Evolutionary conservation across 441 rosid genomes (phyloP), one percentile per base, ranked within the genome.

Genomic region (Jatropha podagrica): DNA sequence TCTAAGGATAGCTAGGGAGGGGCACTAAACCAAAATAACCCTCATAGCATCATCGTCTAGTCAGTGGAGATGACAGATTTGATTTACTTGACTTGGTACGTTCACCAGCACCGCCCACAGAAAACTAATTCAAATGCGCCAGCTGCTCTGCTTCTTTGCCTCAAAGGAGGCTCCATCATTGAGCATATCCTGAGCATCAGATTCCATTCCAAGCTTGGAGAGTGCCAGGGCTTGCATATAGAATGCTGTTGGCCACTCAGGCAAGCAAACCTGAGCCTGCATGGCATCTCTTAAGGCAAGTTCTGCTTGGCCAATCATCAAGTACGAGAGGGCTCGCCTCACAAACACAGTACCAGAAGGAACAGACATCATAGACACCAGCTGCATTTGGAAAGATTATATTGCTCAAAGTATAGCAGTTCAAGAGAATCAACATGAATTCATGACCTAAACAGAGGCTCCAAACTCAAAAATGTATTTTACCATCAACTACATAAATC

Each of bases 171-270:
- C 98, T 15, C 99, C 99, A 17, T 95, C 99, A 20, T 87, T 90
- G 38, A 93, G 96, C 99, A 95, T 95, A 85, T 93, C 98, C 67
- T 93, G 94, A n/a, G 98, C 99, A 75, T 95, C 99, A 0, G 91
- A 89, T 81, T 95, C 97, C 98, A 95, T 95, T 82, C 95, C 98
- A 3, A 93, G 97, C 89, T 92, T 95, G 2, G 94, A 90, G 44
- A 95, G 94, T 26, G 99, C 98, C 66, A 95, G 88, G 54, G 99
- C 98, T 81, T 95, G 99, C 85, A 93, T 77, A 85, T 95, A 95
- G 87, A 95, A 95, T 17, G 99, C 99, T 3, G 97, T 92, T 7
- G 98, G 98, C 97, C 99, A 95, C 82, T 95, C 98, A 0, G 99
- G 98, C 61, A 88, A 76, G 89, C 99, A 95, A 61, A 93, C 98